A percentile compares a stretch with the other conserved stretches of the same genome.
Evolutionary conservation across 805 yeast genomes (phyloP).

Genomic region (Wickerhamomyces mucosus): DNA sequence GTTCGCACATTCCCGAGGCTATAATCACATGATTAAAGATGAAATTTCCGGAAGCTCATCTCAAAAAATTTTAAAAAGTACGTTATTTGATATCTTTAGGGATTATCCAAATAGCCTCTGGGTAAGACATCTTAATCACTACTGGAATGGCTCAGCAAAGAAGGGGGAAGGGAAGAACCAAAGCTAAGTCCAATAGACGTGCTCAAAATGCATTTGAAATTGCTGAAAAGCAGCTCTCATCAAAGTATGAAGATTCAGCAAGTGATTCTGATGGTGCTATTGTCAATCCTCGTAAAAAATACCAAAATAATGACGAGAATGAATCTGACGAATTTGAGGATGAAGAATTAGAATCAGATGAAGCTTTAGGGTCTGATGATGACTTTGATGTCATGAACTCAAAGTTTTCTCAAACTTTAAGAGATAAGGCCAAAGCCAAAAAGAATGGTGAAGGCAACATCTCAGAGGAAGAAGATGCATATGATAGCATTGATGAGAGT

Average conservation of each 20-base stretch:
- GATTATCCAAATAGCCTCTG: too few species aligned
- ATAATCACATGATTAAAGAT: too few species aligned
- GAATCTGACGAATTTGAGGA: constrained; percentile 36
- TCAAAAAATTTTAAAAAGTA: too few species aligned
- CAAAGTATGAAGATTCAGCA: constrained; percentile 21
- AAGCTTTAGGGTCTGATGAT: constrained; percentile 78
- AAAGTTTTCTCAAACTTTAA: constrained; percentile 57
- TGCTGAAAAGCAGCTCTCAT: constrained; percentile 22
- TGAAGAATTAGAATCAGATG: constrained; percentile 77
- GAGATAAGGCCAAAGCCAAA: constrained; percentile 37
- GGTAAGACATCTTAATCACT: too few species aligned
- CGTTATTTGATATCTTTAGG: too few species aligned
- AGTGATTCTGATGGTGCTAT: constrained; percentile 27
- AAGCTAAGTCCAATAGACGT: constrained; percentile 24
- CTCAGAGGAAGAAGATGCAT: constrained; percentile 49
- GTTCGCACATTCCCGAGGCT: too few species aligned
- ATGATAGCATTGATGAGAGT: constrained; percentile 66
- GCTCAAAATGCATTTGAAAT: constrained; percentile 43
- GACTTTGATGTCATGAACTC: constrained; percentile 56
- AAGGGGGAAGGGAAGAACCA: constrained; percentile 4
- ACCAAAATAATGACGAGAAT: constrained; percentile 5
- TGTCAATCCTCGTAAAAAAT: constrained; percentile 25
- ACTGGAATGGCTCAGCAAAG: too few species aligned
- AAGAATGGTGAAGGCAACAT: constrained; percentile 24
- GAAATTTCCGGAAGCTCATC: too few species aligned